These are phyloP conservation scores for Phytophthora parvispora DNA, from an alignment of 352 stramenopile genomes.

Conservation along the genomic window DNA sequence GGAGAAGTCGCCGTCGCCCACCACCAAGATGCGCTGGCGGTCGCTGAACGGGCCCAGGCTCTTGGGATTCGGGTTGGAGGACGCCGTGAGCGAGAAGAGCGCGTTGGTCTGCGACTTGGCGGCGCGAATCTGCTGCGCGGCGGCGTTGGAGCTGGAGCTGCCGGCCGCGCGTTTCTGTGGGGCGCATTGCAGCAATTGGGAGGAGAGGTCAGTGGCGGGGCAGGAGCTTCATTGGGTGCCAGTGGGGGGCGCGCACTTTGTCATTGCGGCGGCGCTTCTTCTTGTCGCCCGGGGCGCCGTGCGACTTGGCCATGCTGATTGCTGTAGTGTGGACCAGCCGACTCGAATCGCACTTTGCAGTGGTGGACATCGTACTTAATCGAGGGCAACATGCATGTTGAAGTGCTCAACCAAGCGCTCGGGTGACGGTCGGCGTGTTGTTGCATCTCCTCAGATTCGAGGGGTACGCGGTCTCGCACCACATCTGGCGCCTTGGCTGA, in stretches of 20 bases:
- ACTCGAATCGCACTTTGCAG: slow-evolving; percentile 11
- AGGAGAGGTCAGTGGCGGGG: neutral
- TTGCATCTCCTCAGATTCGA: neutral
- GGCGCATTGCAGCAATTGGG: neutral
- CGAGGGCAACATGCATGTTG: slow-evolving; percentile 6
- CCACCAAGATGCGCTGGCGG: slow-evolving; percentile 79
- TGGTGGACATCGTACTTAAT: slow-evolving; percentile 9
- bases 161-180: slow-evolving; percentile 30
- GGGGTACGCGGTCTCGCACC: neutral
- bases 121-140: slow-evolving; percentile 35
- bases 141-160: slow-evolving; percentile 11
- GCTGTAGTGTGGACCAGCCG: slow-evolving; percentile 23
- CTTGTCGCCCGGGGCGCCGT: slow-evolving; percentile 17
- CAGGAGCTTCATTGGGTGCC: no score
- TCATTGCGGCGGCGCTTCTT: slow-evolving; percentile 37
- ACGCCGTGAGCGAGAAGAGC: slow-evolving; percentile 72
- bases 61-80: slow-evolving; percentile 89
- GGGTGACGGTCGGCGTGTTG: neutral
- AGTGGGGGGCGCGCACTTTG: slow-evolving; percentile 34
- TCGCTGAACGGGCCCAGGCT: slow-evolving; percentile 80
- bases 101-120: slow-evolving; percentile 76
- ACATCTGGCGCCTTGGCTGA: neutral
- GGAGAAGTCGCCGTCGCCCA: slow-evolving; percentile 90
- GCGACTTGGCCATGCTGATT: slow-evolving; percentile 22
- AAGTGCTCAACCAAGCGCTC: neutral